Percentiles rank a stretch among this genome's conserved stretches.
phyloP scores from a whole-genome alignment of 31 red algal species.

The Porphyra umbilicalis region DNA sequence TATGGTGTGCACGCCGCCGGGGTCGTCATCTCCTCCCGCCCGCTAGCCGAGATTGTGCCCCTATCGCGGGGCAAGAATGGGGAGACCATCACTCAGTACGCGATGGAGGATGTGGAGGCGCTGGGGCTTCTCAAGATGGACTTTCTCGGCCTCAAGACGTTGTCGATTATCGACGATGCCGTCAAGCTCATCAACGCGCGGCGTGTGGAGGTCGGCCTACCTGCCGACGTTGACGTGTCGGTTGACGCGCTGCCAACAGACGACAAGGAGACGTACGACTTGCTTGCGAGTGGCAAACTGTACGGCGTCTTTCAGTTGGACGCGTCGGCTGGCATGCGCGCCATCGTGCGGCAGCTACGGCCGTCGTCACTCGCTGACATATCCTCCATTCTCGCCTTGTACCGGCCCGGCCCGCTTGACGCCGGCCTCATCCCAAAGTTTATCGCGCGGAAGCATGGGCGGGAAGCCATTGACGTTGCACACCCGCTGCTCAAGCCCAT shows the following conservation, averaged over 20 bases:
- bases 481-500: constrained; percentile 78
- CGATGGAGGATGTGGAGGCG: constrained; percentile 91
- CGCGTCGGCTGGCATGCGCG: constrained; percentile 80
- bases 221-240: constrained; percentile 52
- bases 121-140: constrained; percentile 96
- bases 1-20: constrained; percentile 92
- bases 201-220: background rate
- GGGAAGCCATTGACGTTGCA: constrained; percentile 68
- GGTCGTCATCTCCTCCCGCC: constrained; percentile 72
- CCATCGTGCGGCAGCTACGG: constrained; percentile 76
- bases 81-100: constrained; percentile 88
- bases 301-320: constrained; percentile 97
- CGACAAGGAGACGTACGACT: constrained; percentile 68
- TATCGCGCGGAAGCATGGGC: constrained; percentile 68
- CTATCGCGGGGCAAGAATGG: constrained; percentile 60
- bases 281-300: constrained; percentile 66
- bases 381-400: constrained; percentile 83
- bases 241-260: constrained; percentile 53
- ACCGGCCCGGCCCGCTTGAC: constrained; percentile 90
- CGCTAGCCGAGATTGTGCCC: constrained; percentile 65
- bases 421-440: constrained; percentile 87
- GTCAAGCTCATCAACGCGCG: constrained; percentile 38
- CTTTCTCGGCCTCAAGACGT: constrained; percentile 83
- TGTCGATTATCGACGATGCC: constrained; percentile 79
- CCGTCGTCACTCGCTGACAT: constrained; percentile 79